A percentile compares a stretch with the other conserved stretches of the same genome.
Evolutionary conservation across 106 monocot genomes (phyloP).

Genomic region (Dendrobium officinale): DNA sequence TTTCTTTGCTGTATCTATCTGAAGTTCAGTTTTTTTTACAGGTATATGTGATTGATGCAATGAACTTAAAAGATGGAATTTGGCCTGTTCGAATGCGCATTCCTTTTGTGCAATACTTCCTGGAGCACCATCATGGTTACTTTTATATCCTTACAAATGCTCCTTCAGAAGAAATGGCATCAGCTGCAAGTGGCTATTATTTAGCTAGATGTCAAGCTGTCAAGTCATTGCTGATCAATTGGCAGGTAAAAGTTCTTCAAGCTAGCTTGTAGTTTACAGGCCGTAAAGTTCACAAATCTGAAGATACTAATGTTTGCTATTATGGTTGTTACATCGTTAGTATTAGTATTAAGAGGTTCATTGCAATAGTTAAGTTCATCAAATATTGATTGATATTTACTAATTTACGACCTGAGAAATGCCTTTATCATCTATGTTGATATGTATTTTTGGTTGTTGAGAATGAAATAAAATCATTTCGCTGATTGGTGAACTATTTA

Average conservation of each 20-base stretch:
- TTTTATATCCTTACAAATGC: conserved; percentile 95
- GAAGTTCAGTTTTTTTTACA: conserved; percentile 31
- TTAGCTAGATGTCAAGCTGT: conserved; percentile 74
- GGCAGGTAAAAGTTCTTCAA: conserved; percentile 48
- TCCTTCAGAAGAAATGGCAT: conserved; percentile 26
- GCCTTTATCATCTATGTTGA: neutral
- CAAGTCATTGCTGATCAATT: conserved; percentile 31
- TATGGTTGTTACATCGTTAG: neutral
- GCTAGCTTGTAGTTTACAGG: neutral
- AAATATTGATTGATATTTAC: neutral
- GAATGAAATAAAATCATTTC: neutral
- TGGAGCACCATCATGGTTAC: conserved; percentile 87
- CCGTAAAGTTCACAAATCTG: neutral
- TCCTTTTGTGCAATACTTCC: conserved; percentile 79
- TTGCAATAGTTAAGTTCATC: neutral
- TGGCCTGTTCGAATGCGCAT: conserved; percentile 53
- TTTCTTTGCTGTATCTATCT: conserved; percentile 6
- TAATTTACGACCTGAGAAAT: neutral
- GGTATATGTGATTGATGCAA: conserved; percentile 73
- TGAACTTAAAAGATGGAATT: conserved; percentile 43
- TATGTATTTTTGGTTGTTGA: neutral
- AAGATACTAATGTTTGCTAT: neutral
- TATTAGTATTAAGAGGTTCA: neutral
- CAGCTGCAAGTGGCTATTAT: conserved; percentile 41
- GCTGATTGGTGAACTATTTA: neutral